phyloP scores from a whole-genome alignment of 306 rosid genomes.

The Castanospermum australe region DNA sequence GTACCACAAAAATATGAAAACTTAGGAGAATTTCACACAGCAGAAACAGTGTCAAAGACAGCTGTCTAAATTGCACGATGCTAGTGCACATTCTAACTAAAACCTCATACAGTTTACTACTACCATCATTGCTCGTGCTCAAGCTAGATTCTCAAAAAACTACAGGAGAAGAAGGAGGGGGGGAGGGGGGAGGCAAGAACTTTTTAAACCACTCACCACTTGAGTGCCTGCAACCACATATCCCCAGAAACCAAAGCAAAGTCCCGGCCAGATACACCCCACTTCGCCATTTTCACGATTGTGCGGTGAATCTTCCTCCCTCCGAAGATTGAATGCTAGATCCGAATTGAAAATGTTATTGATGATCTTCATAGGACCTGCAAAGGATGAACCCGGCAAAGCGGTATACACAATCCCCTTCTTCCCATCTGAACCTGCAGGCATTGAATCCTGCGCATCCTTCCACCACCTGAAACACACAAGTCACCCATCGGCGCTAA shows the following conservation, averaged over 20 bases:
- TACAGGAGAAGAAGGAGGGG: background rate
- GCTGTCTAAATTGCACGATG: constrained; percentile 9
- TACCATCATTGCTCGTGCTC: background rate
- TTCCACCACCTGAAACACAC: constrained; percentile 98
- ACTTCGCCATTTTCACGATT: constrained; percentile 68
- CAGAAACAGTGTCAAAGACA: constrained; percentile 19
- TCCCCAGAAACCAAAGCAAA: constrained; percentile 92
- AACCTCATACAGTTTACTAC: background rate
- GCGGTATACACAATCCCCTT: constrained; percentile 63
- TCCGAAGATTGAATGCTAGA: constrained; percentile 72
- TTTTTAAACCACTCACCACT: constrained; percentile 62
- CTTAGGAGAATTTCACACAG: constrained; percentile 11
- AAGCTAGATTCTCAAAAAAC: no score
- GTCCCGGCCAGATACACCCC: constrained; percentile 86
- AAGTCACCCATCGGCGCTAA: constrained; percentile 20
- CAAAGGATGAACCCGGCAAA: constrained; percentile 61
- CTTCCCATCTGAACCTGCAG: constrained; percentile 55
- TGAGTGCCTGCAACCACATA: constrained; percentile 97
- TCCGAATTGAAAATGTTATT: constrained; percentile 85
- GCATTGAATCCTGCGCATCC: constrained; percentile 75
- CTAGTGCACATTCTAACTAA: constrained; percentile 1
- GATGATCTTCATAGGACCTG: constrained; percentile 87
- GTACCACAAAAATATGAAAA: background rate
- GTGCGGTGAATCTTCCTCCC: constrained; percentile 62
- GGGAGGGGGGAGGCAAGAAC: no score